phyloP scores from a whole-genome alignment of 805 yeast species.

The Saccharomyces kudriavzevii region DNA sequence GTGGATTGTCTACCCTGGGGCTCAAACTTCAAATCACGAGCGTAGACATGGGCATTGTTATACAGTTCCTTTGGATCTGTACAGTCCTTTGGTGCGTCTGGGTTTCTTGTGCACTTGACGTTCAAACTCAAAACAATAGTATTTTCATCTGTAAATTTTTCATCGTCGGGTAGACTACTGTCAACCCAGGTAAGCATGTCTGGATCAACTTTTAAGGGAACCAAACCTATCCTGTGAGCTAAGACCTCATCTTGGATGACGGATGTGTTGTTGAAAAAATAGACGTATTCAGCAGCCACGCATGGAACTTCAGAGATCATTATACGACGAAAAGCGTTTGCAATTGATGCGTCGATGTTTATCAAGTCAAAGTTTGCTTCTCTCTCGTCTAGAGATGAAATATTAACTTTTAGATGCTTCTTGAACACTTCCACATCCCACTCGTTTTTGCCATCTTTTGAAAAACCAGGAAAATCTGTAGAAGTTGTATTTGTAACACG shows the following conservation, averaged over 20 bases:
- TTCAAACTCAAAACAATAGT: conserved; percentile 78
- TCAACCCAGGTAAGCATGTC: conserved; percentile 83
- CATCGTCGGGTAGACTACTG: conserved; percentile 50
- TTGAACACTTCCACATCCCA: conserved; percentile 84
- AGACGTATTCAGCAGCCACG: conserved; percentile 89
- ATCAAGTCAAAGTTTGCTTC: conserved; percentile 79
- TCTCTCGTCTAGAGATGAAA: conserved; percentile 58
- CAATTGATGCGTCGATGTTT: conserved; percentile 82
- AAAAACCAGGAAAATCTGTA: conserved; percentile 88
- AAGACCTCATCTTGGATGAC: conserved; percentile 96
- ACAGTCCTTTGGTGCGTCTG: conserved; percentile 68
- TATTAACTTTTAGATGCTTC: conserved; percentile 53
- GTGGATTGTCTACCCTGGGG: conserved; percentile 86
- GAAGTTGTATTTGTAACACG: conserved; percentile 84
- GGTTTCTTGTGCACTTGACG: conserved; percentile 76
- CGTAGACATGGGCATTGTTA: conserved; percentile 80
- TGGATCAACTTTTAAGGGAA: conserved; percentile 87
- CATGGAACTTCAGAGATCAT: conserved; percentile 96
- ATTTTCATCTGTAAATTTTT: conserved; percentile 75
- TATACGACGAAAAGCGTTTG: conserved; percentile 93
- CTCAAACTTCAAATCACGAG: conserved; percentile 79
- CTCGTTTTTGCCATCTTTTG: conserved; percentile 48
- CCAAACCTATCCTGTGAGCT: conserved; percentile 88
- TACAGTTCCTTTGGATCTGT: conserved; percentile 80
- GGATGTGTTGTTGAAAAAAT: conserved; percentile 86